Base-by-base conservation (phyloP, 176 grass and related monocot species). In the Musa itinerans region DNA sequence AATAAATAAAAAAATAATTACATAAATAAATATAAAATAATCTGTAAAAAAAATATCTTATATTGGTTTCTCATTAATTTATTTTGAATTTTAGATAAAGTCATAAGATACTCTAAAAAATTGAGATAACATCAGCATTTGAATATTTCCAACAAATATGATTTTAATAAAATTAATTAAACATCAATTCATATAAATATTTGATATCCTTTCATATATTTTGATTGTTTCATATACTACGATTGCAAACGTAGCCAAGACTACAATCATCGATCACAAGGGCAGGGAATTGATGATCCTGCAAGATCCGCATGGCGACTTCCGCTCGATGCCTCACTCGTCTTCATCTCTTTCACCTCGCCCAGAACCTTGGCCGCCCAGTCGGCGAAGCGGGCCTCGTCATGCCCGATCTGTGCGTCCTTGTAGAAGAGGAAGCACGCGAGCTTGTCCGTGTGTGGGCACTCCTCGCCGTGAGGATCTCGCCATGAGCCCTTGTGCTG, bases 401-500 rank as follows among this genome's bases (percentile, higher is more conserved):
- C 79, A 25, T 84, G 78, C 50, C 91, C 83, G 25, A 90, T 86
- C 67, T 69, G 80, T 8, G 78, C 55, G 63, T 82, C 74, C 71
- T 95, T 95, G 69, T 77, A 88, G 49, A 23, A 61, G 1, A 20
- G 9, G 22, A 86, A 68, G 82, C 88, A 90, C 19, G 16, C 8
- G 24, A 70, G 11, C 0, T 21, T 54, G 27, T 88, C 83, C 1
- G 9, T 63, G 0, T 52, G 34, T 15, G 54, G 54, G 57, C 92
- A 92, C 0, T 81, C 71, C 51, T 86, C 83, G n/a, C 80, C 82
- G 2, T 82, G 9, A 0, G 84, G 52, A 16, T 96, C 89, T 66
- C 85, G 75, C 89, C 92, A 96, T 1, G 84, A 80, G 11, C 89
- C 92, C 56, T 85, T 72, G 78, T 96, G 89, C 20, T n/a, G 79